These are phyloP conservation scores for Globisporangium recalcitrans DNA, from an alignment of 352 stramenopile species.

Conservation along the genomic window DNA sequence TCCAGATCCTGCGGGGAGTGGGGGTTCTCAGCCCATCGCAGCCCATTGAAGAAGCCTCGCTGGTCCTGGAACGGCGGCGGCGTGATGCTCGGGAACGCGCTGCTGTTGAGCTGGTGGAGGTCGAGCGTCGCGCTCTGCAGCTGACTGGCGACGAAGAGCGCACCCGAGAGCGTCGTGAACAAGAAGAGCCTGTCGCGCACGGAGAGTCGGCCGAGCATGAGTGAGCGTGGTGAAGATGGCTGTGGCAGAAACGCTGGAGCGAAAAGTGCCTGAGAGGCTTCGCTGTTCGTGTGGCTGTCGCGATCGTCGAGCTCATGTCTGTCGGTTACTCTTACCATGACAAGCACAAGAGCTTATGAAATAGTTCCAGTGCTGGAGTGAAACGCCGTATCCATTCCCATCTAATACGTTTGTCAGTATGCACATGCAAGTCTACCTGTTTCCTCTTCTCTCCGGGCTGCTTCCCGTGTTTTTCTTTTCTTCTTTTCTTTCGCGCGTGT, in stretches of 20 bases:
- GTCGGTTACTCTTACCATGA: too few species aligned
- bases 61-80: conserved; percentile 28
- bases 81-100: conserved; percentile 16
- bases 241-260: too few species aligned
- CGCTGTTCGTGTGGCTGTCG: too few species aligned
- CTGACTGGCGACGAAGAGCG: conserved; percentile 25
- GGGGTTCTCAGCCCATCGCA: conserved; percentile 55
- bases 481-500: neutral
- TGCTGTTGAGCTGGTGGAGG: conserved; percentile 30
- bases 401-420: conserved; percentile 6
- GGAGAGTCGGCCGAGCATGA: conserved; percentile 8
- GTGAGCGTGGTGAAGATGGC: neutral
- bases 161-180: conserved; percentile 11
- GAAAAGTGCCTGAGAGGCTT: too few species aligned
- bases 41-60: conserved; percentile 39
- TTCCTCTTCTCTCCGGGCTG: conserved; percentile 1
- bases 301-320: too few species aligned
- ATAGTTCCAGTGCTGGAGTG: neutral
- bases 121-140: conserved; percentile 26
- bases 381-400: neutral
- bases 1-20: conserved; percentile 32
- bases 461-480: neutral
- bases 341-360: neutral
- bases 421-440: conserved; percentile 7
- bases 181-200: conserved; percentile 14